Evolutionary conservation across 2,329 filamentous ascomycete genomes (phyloP).

Genomic region (Penicillium psychrosexuale): DNA sequence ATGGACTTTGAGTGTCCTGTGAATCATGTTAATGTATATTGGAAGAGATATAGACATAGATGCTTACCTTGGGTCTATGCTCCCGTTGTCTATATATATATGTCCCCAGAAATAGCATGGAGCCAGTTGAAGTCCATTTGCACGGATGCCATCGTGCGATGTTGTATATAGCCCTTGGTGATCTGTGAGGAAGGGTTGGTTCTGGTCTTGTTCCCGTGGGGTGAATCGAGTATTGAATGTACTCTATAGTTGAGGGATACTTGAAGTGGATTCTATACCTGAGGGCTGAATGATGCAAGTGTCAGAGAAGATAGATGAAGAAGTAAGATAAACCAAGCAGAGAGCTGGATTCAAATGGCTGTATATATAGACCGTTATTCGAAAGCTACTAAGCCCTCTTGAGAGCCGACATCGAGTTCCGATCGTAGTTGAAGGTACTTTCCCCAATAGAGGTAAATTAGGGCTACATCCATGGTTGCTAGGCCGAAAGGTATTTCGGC

Average conservation of each 20-base stretch:
- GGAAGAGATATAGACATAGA: background rate
- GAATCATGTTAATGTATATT: background rate
- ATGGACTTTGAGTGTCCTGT: constrained; percentile 3
- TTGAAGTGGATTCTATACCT: background rate
- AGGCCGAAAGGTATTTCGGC: background rate
- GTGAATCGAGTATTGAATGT: background rate
- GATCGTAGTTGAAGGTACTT: background rate
- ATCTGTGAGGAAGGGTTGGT: background rate
- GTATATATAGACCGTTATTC: background rate
- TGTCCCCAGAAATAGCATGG: background rate
- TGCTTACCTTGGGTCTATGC: background rate
- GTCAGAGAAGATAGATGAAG: background rate
- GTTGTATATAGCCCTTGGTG: background rate
- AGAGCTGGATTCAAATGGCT: background rate
- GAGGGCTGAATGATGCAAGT: background rate
- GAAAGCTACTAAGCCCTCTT: background rate
- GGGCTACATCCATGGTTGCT: background rate
- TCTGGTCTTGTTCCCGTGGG: background rate
- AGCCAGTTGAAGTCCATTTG: background rate
- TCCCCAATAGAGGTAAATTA: background rate
- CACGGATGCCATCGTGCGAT: background rate
- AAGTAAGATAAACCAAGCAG: background rate
- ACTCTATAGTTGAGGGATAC: background rate
- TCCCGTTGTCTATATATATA: too few relatives aligned
- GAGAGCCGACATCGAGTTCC: background rate